Percentiles rank a stretch among this genome's conserved stretches.
Conservation (phyloP, 1,284 basidiomycete species). For the Omphalotus olearius region DNA sequence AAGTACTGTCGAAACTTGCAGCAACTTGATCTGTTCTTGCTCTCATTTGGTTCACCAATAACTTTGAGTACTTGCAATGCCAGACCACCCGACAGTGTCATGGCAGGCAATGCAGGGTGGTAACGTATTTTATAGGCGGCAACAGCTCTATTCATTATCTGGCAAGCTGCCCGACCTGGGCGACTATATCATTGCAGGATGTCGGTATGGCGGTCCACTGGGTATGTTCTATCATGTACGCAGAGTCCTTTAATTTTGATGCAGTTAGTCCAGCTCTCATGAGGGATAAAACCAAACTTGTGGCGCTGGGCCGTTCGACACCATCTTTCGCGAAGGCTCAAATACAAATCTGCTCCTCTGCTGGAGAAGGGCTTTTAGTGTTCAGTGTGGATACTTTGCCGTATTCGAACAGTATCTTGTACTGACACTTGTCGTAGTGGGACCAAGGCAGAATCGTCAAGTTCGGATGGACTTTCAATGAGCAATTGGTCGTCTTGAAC, state of each 20-base stretch:
- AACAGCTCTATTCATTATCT: constrained; percentile 81
- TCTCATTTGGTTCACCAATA: background rate
- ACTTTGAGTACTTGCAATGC: constrained; percentile 24
- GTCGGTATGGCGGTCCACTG: constrained; percentile 84
- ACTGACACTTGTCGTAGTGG: constrained; percentile 50
- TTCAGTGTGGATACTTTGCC: constrained; percentile 61
- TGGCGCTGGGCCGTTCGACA: constrained; percentile 66
- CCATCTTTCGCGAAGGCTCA: constrained; percentile 69
- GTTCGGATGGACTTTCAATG: constrained; percentile 81
- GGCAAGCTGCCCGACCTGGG: constrained; percentile 79
- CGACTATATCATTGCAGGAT: constrained; percentile 81
- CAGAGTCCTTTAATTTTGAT: constrained; percentile 9
- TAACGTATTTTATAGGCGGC: constrained; percentile 72
- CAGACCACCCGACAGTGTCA: constrained; percentile 68
- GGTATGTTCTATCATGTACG: constrained; percentile 43
- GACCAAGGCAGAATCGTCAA: constrained; percentile 77
- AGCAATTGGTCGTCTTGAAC: constrained; percentile 81
- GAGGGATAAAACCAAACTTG: constrained; percentile 79
- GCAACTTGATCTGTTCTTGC: constrained; percentile 1
- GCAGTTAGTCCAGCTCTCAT: constrained; percentile 63
- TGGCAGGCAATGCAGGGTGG: constrained; percentile 83
- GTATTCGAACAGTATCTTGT: constrained; percentile 12
- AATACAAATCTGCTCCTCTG: constrained; percentile 72
- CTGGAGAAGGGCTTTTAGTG: constrained; percentile 61
- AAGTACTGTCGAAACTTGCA: too few species aligned